Base-by-base conservation (phyloP, 768 basidiomycete genomes). In the Tricholoma saponaceum region DNA sequence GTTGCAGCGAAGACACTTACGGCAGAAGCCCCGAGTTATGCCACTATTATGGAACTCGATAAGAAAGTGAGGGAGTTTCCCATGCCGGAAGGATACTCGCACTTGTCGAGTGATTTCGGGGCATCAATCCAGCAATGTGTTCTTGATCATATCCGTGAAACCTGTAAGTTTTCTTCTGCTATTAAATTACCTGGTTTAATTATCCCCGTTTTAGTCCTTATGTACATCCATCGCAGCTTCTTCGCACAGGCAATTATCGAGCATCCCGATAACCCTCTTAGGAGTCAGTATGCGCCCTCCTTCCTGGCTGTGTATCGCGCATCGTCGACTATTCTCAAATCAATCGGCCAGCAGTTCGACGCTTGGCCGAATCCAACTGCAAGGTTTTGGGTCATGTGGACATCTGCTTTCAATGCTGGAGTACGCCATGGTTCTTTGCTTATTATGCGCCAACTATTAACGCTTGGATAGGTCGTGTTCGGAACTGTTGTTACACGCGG, bases 401-500 rank as follows among this genome's bases (percentile, higher is more conserved):
- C 81, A 3, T 83, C 74, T 66, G 79, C 76, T 9, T 84, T 83
- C 62, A 79, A 77, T 8, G 80, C 84, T 26, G 82, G 78, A 53
- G 80, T 83, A 49, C 53, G 77, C 64, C 39, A n/a, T 20, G 14
- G 4, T n/a, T 26, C 6, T 41, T 53, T 9, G 5, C n/a, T 26
- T 50, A 16, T 13, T 25, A 25, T 25, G 12, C 23, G 4, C 9
- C 26, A 13, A 14, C 3, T 25, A 25, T 13, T 26, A 25, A 47
- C 26, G 13, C 23, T 46, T 14, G 16, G 5, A 12, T 57, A 90
- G 89, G 79, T 90, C 9, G 85, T 92, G 14, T 87, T 92, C 63
- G 91, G 89, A 4, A 86, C 87, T 4, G 85, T 92, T 20, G 90
- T 88, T 2, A 89, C 86, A 3, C 81, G 87, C 25, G 84, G 86